Percentiles rank a stretch among this genome's conserved stretches.
Evolutionary conservation across 2,329 filamentous ascomycete species (phyloP).

Genomic region (Talaromyces funiculosus): DNA sequence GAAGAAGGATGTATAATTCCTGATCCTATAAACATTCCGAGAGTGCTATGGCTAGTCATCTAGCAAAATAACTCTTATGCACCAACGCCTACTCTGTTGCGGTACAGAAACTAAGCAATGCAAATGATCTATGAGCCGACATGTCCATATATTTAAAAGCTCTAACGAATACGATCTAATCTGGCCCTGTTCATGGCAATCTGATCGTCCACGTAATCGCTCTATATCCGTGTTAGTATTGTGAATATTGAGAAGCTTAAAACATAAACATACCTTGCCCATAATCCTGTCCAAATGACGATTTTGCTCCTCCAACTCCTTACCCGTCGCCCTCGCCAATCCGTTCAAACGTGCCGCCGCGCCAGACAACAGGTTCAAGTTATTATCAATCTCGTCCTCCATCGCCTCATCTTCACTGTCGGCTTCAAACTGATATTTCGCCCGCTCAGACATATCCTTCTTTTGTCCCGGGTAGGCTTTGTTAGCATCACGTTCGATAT

Average conservation of each 20-base stretch:
- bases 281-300: conserved; percentile 70
- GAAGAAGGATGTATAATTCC: conserved; percentile 1
- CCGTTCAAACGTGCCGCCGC: conserved; percentile 66
- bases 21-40: not conserved
- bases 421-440: conserved; percentile 74
- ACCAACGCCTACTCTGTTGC: not conserved
- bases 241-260: not conserved
- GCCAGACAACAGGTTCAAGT: conserved; percentile 55
- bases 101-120: not conserved
- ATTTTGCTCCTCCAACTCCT: conserved; percentile 73
- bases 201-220: conserved; percentile 74
- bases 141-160: not conserved
- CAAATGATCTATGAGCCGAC: not conserved
- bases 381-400: conserved; percentile 65
- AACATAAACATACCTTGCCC: conserved; percentile 56
- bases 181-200: conserved; percentile 72
- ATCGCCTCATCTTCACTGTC: conserved; percentile 64
- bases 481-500: conserved; percentile 51
- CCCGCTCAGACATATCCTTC: conserved; percentile 54
- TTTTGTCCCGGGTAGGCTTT: conserved; percentile 48
- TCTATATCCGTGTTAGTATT: conserved; percentile 47
- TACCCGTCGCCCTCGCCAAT: conserved; percentile 66
- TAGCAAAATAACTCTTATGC: not conserved
- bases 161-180: conserved; percentile 52
- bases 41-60: not conserved